phyloP scores from a whole-genome alignment of 1,139 yeast species.

The Magnusiomyces sp. region DNA sequence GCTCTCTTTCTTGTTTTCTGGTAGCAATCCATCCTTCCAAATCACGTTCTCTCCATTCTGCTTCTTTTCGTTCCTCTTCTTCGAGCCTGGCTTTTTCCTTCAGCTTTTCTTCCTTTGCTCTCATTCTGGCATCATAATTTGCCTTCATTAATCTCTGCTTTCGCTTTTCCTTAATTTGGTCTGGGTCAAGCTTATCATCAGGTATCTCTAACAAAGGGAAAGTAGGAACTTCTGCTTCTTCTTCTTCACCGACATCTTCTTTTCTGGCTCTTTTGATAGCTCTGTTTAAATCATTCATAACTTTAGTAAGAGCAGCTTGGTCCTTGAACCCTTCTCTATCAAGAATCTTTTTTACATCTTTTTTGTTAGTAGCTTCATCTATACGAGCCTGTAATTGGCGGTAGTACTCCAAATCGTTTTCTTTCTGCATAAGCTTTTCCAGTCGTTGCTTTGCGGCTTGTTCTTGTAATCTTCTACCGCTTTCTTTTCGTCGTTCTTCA shows the following conservation, averaged over 20 bases:
- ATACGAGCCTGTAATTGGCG: constrained; percentile 48
- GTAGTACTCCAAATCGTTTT: constrained; percentile 71
- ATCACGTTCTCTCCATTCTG: constrained; percentile 69
- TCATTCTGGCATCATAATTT: constrained; percentile 77
- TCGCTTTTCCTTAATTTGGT: constrained; percentile 77
- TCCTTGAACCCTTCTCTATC: constrained; percentile 74
- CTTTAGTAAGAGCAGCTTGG: constrained; percentile 61
- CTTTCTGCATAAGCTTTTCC: constrained; percentile 73
- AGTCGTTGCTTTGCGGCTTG: constrained; percentile 81
- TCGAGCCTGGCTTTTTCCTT: constrained; percentile 45
- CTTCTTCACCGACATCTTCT: constrained; percentile 49
- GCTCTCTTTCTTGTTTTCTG: constrained; percentile 55
- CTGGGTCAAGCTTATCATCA: constrained; percentile 64
- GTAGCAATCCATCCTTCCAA: constrained; percentile 70
- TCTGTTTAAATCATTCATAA: constrained; percentile 56
- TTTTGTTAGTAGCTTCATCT: constrained; percentile 37
- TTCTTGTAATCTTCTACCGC: constrained; percentile 82
- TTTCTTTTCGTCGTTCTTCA: constrained; percentile 74
- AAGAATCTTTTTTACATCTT: constrained; percentile 40
- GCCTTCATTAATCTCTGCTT: constrained; percentile 77
- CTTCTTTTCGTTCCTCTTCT: constrained; percentile 44
- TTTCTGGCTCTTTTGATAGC: constrained; percentile 60
- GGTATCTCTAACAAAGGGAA: constrained; percentile 81
- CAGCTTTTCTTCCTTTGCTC: constrained; percentile 74
- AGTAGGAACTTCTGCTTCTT: constrained; percentile 44